Conservation (phyloP, 805 yeast species). For the Isabelozyma heimii region DNA sequence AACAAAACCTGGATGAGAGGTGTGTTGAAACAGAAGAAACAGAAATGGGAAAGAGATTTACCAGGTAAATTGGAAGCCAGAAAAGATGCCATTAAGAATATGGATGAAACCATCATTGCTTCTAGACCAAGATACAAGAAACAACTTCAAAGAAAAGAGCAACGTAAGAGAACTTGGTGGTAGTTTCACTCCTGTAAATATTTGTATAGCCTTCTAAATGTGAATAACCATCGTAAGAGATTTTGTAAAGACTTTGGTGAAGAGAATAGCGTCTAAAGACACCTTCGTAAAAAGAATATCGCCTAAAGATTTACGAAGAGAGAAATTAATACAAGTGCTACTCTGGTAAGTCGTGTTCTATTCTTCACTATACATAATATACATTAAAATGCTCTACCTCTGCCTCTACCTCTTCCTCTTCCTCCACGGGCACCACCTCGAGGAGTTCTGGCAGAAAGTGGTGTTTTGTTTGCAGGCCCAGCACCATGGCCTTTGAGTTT, state of each 20-base stretch:
- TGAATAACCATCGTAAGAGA: neutral
- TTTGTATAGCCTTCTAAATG: neutral
- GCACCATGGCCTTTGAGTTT: slow-evolving; percentile 43
- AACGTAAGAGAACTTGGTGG: slow-evolving; percentile 38
- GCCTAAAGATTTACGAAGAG: neutral
- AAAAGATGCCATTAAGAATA: slow-evolving; percentile 59
- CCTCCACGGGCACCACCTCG: slow-evolving; percentile 18
- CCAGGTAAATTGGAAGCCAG: slow-evolving; percentile 59
- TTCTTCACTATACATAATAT: too few species aligned
- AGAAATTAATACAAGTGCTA: too few species aligned
- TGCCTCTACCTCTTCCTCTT: slow-evolving; percentile 12
- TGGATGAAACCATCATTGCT: slow-evolving; percentile 65
- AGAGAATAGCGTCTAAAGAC: too few species aligned
- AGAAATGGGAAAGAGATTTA: slow-evolving; percentile 70
- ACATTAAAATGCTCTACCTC: slow-evolving; percentile 17
- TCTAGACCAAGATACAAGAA: slow-evolving; percentile 51
- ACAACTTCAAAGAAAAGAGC: slow-evolving; percentile 34
- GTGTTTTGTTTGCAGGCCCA: slow-evolving; percentile 32
- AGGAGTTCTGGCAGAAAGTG: slow-evolving; percentile 10
- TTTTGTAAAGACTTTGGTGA: too few species aligned
- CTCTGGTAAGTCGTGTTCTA: neutral
- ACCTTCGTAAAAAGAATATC: neutral
- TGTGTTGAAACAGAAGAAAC: slow-evolving; percentile 74
- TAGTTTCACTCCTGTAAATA: slow-evolving; percentile 3
- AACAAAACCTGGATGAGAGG: slow-evolving; percentile 73